A percentile compares a stretch with the other conserved stretches of the same genome.
Evolutionary conservation across 1,284 basidiomycete genomes (phyloP).

Genomic region (Phenoliferia sp.): DNA sequence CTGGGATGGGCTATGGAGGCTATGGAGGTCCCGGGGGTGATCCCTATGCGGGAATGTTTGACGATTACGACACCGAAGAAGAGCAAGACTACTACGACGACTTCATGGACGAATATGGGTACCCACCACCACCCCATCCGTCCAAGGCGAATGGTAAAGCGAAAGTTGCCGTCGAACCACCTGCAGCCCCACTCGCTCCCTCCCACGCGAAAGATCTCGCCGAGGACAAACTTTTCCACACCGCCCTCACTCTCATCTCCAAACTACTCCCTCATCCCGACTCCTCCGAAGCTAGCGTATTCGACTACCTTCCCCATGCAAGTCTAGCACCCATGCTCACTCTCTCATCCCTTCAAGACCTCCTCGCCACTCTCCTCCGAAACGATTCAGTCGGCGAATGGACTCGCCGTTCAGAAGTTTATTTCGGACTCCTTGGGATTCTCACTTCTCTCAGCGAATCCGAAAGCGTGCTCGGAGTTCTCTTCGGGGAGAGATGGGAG

Average conservation of each 20-base stretch:
- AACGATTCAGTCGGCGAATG: conserved; percentile 57
- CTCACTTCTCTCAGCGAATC: conserved; percentile 53
- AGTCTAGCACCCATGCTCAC: conserved; percentile 47
- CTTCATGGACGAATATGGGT: background rate
- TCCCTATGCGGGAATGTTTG: background rate
- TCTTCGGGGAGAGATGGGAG: conserved; percentile 48
- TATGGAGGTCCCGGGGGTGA: background rate
- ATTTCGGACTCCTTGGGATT: conserved; percentile 51
- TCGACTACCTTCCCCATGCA: conserved; percentile 52
- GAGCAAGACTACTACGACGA: background rate
- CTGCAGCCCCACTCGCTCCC: background rate
- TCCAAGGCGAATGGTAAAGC: background rate
- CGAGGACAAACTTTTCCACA: conserved; percentile 1
- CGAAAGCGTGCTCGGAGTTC: conserved; percentile 50
- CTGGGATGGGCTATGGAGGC: background rate
- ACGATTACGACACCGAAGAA: conserved; percentile 3
- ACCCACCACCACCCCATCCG: background rate
- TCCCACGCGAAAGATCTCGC: background rate
- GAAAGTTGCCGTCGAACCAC: background rate
- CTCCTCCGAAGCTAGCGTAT: conserved; percentile 25
- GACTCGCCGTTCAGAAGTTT: conserved; percentile 50
- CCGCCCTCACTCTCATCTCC: conserved; percentile 1
- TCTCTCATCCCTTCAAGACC: conserved; percentile 42
- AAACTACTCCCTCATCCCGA: conserved; percentile 13
- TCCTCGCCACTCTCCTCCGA: conserved; percentile 49